Conservation (phyloP, 2,329 filamentous ascomycete genomes). For the Diaporthe ilicicola region DNA sequence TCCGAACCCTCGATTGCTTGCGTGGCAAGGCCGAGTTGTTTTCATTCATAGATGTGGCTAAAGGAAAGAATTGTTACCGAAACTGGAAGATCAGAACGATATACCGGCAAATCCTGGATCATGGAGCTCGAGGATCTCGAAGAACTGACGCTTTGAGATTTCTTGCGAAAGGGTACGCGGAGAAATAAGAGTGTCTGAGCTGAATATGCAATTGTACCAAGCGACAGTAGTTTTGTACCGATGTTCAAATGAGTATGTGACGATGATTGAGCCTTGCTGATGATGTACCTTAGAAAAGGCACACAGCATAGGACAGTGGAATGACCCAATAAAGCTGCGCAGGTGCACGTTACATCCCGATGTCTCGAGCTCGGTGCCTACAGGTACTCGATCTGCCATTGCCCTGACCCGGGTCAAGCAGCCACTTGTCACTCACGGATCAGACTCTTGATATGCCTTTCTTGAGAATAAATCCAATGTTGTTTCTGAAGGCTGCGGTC, state of each 20-base stretch:
- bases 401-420: too few species aligned
- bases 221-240: fast-evolving
- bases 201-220: too few species aligned
- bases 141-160: background rate
- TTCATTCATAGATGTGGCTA: background rate
- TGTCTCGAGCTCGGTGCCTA: too few species aligned
- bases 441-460: too few species aligned
- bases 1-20: background rate
- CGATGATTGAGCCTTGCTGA: background rate
- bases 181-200: background rate
- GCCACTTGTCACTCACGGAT: too few species aligned
- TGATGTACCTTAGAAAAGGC: background rate
- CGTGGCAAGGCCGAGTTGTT: constrained; percentile 11
- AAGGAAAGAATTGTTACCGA: background rate
- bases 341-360: too few species aligned
- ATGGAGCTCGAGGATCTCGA: background rate
- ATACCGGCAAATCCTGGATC: background rate
- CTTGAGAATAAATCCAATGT: too few species aligned
- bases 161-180: background rate
- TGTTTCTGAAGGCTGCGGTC: too few species aligned
- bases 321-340: too few species aligned
- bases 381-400: too few species aligned
- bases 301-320: too few species aligned
- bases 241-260: background rate
- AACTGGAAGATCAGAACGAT: background rate